Base-by-base conservation (phyloP, 73 alveolate species). In the Paramecium caudatum region DNA sequence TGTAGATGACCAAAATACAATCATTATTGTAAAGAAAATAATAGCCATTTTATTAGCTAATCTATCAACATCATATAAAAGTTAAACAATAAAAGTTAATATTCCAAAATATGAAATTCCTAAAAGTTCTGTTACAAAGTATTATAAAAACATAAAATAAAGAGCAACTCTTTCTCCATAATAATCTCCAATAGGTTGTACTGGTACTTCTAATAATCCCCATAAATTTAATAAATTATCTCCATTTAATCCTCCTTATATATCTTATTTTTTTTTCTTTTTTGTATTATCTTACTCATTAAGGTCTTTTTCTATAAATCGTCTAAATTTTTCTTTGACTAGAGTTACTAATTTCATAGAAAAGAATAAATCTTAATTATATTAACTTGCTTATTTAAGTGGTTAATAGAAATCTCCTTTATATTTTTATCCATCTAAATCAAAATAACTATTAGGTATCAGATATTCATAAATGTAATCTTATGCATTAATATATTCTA, bases 1-100 rank as follows among this genome's bases (percentile, higher is more conserved):
- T 3, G 88, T 74, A 7, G 88, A 74, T 74, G 88, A 19, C 88
- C 88, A 74, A 39, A 74, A 74, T 13, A 74, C 88, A 39, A 74
- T 74, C 43, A 74, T 30, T 37, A 74, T 19, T 74, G 88, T 74
- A 19, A 39, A 74, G 19, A 74, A 74, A 9, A 74, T 74, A 0
- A 74, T 37, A 0, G 88, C 17, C n/a, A 74, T 47, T 45, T 43
- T 74, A 17, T 74, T 37, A 12, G 88, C 55, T 12, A 74, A 21
- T 7, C n/a, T 12, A 6, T 74, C 45, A 12, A 21, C 43, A 39
- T 74, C 88, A 74, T 74, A 74, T 6, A 74, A 43, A 34, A 74
- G 19, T 43, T 74, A 45, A 3, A 74, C 88, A 15, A 74, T 19
- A 74, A 74, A 74, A 6, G 88, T 74, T 5, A 74, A 13, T 8